These are phyloP conservation scores for Venturia asperata DNA, from an alignment of 2,329 filamentous ascomycete genomes.

Conservation along the genomic window DNA sequence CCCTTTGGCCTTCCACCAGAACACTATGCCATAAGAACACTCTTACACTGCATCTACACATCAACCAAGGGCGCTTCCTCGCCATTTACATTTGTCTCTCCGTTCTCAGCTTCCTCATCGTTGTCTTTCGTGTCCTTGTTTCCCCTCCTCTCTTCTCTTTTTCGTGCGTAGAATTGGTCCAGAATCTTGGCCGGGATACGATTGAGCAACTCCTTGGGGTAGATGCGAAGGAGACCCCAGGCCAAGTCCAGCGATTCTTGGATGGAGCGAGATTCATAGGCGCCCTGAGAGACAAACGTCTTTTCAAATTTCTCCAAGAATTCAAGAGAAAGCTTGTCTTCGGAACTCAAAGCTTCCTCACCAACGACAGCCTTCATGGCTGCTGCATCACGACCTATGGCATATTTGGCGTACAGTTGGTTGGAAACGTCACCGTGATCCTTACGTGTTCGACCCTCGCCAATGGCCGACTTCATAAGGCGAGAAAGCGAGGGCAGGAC, in stretches of 20 bases:
- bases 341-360: constrained; percentile 89
- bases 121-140: constrained; percentile 41
- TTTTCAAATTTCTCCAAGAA: constrained; percentile 98
- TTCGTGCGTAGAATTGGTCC: constrained; percentile 45
- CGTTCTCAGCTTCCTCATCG: constrained; percentile 21
- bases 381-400: constrained; percentile 95
- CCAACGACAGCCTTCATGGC: constrained; percentile 99
- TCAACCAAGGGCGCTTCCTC: constrained; percentile 3
- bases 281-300: constrained; percentile 83
- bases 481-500: constrained; percentile 94
- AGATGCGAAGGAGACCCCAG: constrained; percentile 94
- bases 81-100: not conserved
- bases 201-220: constrained; percentile 96
- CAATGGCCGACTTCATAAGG: constrained; percentile 99
- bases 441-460: constrained; percentile 90
- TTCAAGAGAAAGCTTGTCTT: constrained; percentile 96
- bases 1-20: not conserved
- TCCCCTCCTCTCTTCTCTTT: constrained; percentile 31
- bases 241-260: constrained; percentile 92
- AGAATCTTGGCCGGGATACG: constrained; percentile 54
- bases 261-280: constrained; percentile 87
- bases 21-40: not conserved
- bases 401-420: constrained; percentile 99
- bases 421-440: constrained; percentile 99
- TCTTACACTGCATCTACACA: not conserved